phyloP scores from a whole-genome alignment of 1,284 basidiomycete genomes.

The Trametes pubescens region DNA sequence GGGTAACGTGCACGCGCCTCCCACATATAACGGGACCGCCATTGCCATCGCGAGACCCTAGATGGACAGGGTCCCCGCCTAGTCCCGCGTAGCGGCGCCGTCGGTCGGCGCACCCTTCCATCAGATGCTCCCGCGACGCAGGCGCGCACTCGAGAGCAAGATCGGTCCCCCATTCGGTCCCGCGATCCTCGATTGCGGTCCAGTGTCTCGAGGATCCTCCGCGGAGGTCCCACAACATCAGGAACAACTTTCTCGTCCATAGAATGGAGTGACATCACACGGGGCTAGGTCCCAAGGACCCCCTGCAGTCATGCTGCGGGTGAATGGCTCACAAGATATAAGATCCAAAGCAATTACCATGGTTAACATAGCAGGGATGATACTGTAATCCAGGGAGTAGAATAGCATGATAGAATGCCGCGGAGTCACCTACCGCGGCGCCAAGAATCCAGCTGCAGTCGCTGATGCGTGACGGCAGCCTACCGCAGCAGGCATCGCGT shows the following conservation, averaged over 20 bases:
- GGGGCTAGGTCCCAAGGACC: background rate
- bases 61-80: background rate
- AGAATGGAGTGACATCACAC: background rate
- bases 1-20: background rate
- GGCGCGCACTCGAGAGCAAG: background rate
- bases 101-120: constrained; percentile 13
- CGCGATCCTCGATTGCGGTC: constrained; percentile 2
- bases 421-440: constrained; percentile 1
- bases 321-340: background rate
- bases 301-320: background rate
- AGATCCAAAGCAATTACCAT: constrained; percentile 15
- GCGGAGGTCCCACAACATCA: background rate
- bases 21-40: background rate
- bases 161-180: constrained; percentile 5
- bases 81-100: constrained; percentile 9
- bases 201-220: background rate
- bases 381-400: constrained; percentile 19
- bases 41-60: constrained; percentile 5
- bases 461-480: background rate
- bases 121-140: constrained; percentile 16
- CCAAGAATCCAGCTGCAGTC: background rate
- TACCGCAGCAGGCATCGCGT: constrained; percentile 24
- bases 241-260: background rate
- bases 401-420: constrained; percentile 11
- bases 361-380: constrained; percentile 16